Evolutionary conservation across 2,329 filamentous ascomycete species (phyloP).

Genomic region (Ophiostoma ips): DNA sequence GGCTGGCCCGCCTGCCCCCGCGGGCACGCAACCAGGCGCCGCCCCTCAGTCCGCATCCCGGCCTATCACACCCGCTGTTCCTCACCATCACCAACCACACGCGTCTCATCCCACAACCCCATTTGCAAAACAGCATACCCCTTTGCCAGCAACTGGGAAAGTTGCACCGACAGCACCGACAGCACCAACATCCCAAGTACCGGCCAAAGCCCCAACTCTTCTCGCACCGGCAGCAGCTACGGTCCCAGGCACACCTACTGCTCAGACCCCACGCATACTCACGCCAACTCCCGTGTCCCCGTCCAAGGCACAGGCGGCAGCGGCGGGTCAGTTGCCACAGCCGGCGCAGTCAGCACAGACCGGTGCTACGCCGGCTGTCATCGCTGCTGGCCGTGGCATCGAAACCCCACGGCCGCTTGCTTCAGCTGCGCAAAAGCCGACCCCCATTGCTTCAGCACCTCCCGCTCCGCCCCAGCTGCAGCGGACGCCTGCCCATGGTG

Average conservation of each 20-base stretch:
- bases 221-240: not conserved
- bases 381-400: not conserved
- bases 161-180: not conserved
- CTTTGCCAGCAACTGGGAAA: not conserved
- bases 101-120: not conserved
- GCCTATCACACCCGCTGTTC: not conserved
- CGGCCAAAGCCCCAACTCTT: too few relatives aligned
- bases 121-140: not conserved
- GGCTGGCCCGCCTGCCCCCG: not conserved
- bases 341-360: not conserved
- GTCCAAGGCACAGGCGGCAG: not conserved
- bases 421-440: constrained; percentile 3
- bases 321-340: not conserved
- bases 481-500: not conserved
- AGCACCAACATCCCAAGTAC: not conserved
- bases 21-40: not conserved
- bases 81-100: not conserved
- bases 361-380: not conserved
- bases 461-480: not conserved
- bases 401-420: constrained; percentile 3
- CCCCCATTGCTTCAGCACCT: not conserved
- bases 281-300: not conserved
- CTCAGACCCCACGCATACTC: not conserved
- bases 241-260: not conserved
- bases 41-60: constrained; percentile 1